A percentile compares a stretch with the other conserved stretches of the same genome.
Conservation (phyloP, 1,284 basidiomycete genomes). For the Cutaneotrichosporon mucoides region DNA sequence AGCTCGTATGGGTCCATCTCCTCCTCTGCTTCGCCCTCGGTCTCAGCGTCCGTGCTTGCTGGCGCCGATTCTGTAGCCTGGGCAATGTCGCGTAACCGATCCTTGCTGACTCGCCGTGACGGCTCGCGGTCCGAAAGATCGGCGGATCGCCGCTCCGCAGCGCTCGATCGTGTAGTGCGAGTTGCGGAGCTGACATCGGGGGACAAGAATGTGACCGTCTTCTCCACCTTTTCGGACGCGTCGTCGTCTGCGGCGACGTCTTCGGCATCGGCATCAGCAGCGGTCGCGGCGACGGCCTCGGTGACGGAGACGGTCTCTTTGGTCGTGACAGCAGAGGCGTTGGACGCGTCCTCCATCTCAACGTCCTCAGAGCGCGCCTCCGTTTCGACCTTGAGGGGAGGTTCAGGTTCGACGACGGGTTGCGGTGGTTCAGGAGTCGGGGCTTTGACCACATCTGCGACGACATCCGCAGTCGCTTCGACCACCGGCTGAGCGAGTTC, state of each 20-base stretch:
- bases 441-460: too few relatives aligned
- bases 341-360: slow-evolving; percentile 6
- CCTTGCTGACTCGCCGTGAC: not conserved
- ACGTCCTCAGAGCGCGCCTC: too few relatives aligned
- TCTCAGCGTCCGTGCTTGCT: slow-evolving; percentile 30
- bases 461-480: too few relatives aligned
- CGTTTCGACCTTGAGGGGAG: too few relatives aligned
- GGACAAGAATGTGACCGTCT: slow-evolving; percentile 15
- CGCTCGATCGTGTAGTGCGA: slow-evolving; percentile 19
- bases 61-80: slow-evolving; percentile 29
- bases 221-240: slow-evolving; percentile 7
- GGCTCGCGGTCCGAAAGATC: slow-evolving; percentile 14
- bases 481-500: too few relatives aligned
- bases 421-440: too few relatives aligned
- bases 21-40: slow-evolving; percentile 14
- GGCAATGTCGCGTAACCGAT: slow-evolving; percentile 2
- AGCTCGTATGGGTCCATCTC: slow-evolving; percentile 12
- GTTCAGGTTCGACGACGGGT: too few relatives aligned
- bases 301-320: too few relatives aligned
- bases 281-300: not conserved
- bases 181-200: slow-evolving; percentile 7
- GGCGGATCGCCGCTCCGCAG: slow-evolving; percentile 35
- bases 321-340: too few relatives aligned
- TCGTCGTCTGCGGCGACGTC: too few relatives aligned
- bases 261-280: too few relatives aligned